These are phyloP conservation scores for Oryza glaberrima DNA, from an alignment of 176 grass and related monocot species.

Conservation along the genomic window DNA sequence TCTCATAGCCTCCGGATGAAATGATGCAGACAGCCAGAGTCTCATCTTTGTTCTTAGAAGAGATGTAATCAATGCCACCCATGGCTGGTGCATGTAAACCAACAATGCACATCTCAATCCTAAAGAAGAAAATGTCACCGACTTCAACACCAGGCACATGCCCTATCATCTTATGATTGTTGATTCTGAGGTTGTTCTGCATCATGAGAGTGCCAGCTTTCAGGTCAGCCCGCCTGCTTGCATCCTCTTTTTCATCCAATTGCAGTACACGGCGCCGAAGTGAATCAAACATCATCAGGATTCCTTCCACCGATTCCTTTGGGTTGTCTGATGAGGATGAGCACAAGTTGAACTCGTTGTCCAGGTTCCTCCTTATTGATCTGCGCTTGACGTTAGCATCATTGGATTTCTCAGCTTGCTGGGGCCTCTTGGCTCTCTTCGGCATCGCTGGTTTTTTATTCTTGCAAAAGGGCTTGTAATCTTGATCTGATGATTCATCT, in stretches of 20 bases:
- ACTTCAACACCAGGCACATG: conserved; percentile 58
- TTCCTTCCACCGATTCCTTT: conserved; percentile 44
- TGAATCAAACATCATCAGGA: conserved; percentile 58
- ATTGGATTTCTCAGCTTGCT: background rate
- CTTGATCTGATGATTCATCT: conserved; percentile 25
- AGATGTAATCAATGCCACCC: conserved; percentile 68
- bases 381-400: conserved; percentile 26
- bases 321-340: conserved; percentile 41
- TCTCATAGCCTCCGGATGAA: conserved; percentile 67
- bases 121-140: conserved; percentile 71
- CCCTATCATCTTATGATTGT: conserved; percentile 51
- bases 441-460: background rate
- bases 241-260: conserved; percentile 50
- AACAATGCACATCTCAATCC: conserved; percentile 63
- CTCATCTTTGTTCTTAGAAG: conserved; percentile 42
- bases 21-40: conserved; percentile 55
- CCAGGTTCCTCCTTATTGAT: conserved; percentile 42
- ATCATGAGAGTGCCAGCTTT: conserved; percentile 60
- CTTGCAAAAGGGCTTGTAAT: conserved; percentile 3
- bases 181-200: conserved; percentile 51
- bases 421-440: conserved; percentile 26
- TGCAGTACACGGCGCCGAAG: conserved; percentile 56
- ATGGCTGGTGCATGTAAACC: conserved; percentile 57
- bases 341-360: conserved; percentile 28
- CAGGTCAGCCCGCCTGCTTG: conserved; percentile 41